Evolutionary conservation across 495 filamentous ascomycete genomes (phyloP), one percentile per base, ranked within the genome.

Genomic region (Jackrogersella multiformis): DNA sequence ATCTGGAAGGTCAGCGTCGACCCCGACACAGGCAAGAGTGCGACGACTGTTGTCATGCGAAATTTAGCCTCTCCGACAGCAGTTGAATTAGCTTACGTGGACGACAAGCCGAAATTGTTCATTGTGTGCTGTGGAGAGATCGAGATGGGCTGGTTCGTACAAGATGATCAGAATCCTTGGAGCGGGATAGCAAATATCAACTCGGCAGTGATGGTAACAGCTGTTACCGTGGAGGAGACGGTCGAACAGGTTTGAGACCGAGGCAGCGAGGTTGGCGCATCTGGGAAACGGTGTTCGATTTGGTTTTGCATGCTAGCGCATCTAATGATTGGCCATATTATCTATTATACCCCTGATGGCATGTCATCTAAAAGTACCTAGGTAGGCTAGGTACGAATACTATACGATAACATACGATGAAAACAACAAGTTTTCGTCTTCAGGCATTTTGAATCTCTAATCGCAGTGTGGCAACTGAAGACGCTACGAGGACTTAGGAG

Each of bases 61-160:
- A 72, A 65, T 48, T 67, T 75, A 34, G 62, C 69, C 34, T 67
- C 56, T 2, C 73, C 73, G 28, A 74, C 73, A 15, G 62, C 68
- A 16, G 62, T 75, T 13, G 69, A 75, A 28, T 45, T 73, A 10
- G 41, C 35, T n/a, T 64, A 70, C 48, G 34, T 63, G 39, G 45
- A 66, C 56, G 39, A 36, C 23, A 58, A 67, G 42, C 46, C 60
- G 12, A 75, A 71, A 58, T n/a, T 75, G 10, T 72, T 64, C 12
- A 54, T 73, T 13, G 68, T 72, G 5, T 75, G 73, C 39, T 75
- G 73, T 46, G 73, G 73, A 3, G 68, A 74, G 48, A 68, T 75
- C 56, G 64, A 75, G 53, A 63, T 70, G 36, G 55, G 30, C 44
- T 75, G 73, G 73, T 57, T 74, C 23, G 53, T 57, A n/a, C 67